phyloP scores from a whole-genome alignment of 2,329 filamentous ascomycete species.

The Chaetothyriales sp. region DNA sequence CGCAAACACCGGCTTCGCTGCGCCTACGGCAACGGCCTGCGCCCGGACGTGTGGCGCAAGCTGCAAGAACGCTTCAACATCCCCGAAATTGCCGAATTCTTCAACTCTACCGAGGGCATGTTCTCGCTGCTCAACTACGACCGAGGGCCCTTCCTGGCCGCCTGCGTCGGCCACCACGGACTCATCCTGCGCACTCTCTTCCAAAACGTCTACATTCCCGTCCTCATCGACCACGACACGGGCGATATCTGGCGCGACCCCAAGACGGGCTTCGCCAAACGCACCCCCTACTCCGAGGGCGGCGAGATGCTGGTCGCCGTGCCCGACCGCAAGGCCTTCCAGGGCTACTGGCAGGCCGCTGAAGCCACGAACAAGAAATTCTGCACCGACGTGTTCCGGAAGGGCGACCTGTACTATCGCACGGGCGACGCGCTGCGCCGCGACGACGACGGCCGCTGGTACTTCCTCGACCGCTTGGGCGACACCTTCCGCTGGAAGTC shows the following conservation, averaged over 20 bases:
- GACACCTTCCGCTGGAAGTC: constrained; percentile 51
- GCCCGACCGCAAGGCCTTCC: constrained; percentile 53
- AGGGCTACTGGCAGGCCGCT: constrained; percentile 68
- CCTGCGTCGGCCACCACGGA: constrained; percentile 59
- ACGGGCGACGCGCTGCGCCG: constrained; percentile 69
- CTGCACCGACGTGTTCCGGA: constrained; percentile 55
- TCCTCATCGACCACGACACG: constrained; percentile 54
- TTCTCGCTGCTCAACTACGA: constrained; percentile 48
- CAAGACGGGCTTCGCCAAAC: constrained; percentile 52
- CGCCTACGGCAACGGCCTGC: constrained; percentile 35
- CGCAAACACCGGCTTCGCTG: constrained; percentile 31
- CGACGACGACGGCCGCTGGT: constrained; percentile 57
- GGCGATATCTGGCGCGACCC: constrained; percentile 53
- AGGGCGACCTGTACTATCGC: constrained; percentile 71
- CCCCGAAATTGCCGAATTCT: constrained; percentile 55
- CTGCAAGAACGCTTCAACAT: constrained; percentile 29
- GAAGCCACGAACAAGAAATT: constrained; percentile 61
- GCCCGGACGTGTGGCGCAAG: constrained; percentile 36
- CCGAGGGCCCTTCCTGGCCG: constrained; percentile 48
- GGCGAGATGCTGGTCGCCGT: constrained; percentile 63
- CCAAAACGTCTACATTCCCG: constrained; percentile 48
- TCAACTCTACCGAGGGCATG: constrained; percentile 63
- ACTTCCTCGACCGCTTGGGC: constrained; percentile 57
- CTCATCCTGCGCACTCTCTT: constrained; percentile 41
- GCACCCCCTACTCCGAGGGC: constrained; percentile 51